Conservation (phyloP, 2,329 filamentous ascomycete species). For the Cladosporium sphaerospermum region DNA sequence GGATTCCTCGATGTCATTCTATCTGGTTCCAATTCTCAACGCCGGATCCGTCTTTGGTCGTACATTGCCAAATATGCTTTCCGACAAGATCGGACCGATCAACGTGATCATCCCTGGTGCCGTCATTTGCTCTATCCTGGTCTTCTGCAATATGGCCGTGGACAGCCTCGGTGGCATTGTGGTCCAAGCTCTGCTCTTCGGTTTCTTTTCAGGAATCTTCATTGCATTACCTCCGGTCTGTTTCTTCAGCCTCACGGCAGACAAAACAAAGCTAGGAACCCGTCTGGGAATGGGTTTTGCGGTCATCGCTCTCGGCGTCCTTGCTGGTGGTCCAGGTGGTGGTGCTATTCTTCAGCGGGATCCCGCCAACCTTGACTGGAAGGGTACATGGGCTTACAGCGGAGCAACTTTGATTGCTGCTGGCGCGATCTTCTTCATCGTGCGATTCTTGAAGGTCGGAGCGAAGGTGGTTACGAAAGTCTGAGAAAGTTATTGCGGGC, state of each 20-base stretch:
- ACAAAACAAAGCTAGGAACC: slow-evolving; percentile 39
- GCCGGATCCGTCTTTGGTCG: slow-evolving; percentile 38
- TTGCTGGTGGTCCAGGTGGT: slow-evolving; percentile 32
- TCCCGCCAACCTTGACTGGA: slow-evolving; percentile 27
- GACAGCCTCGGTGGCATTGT: slow-evolving; percentile 30
- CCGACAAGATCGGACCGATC: slow-evolving; percentile 35
- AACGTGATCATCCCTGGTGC: slow-evolving; percentile 31
- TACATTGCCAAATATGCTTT: slow-evolving; percentile 33
- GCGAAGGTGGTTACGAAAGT: slow-evolving; percentile 25
- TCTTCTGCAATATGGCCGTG: slow-evolving; percentile 35
- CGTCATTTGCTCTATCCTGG: slow-evolving; percentile 29
- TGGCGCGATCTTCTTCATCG: slow-evolving; percentile 19
- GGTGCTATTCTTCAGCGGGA: slow-evolving; percentile 28
- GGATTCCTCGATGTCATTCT: slow-evolving; percentile 33
- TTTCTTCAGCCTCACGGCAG: slow-evolving; percentile 35
- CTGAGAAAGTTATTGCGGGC: neutral
- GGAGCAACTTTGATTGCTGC: slow-evolving; percentile 23
- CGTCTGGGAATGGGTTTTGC: slow-evolving; percentile 37
- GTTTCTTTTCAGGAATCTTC: slow-evolving; percentile 41
- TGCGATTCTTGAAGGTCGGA: slow-evolving; percentile 24
- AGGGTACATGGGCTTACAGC: slow-evolving; percentile 30
- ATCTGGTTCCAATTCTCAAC: slow-evolving; percentile 39
- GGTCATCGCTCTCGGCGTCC: slow-evolving; percentile 27
- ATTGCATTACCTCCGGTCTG: slow-evolving; percentile 37
- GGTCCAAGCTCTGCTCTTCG: slow-evolving; percentile 32